Evolutionary conservation across 2,329 filamentous ascomycete species (phyloP).

Genomic region (Cercospora sp.): DNA sequence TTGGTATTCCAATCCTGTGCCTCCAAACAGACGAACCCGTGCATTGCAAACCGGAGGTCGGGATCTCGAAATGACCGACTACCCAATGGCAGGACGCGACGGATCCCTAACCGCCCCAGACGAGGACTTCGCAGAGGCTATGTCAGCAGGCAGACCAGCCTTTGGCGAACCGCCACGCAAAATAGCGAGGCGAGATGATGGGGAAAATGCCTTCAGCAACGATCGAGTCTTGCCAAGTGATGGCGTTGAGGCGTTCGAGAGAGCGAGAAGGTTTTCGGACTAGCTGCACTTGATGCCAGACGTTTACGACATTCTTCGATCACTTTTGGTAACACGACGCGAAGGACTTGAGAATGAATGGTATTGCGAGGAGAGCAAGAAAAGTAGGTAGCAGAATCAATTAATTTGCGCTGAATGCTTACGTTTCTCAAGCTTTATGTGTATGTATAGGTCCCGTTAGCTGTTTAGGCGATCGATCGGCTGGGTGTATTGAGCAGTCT

Average conservation of each 20-base stretch:
- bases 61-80: neutral
- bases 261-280: neutral
- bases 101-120: neutral
- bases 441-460: too few relatives aligned
- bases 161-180: neutral
- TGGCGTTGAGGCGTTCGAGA: conserved; percentile 3
- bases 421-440: neutral
- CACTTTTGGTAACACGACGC: neutral
- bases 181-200: neutral
- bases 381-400: neutral
- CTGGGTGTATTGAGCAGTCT: too few relatives aligned
- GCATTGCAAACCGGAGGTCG: neutral
- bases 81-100: neutral
- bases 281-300: neutral
- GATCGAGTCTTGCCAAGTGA: conserved; percentile 18
- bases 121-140: neutral
- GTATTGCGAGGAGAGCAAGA: neutral
- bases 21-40: neutral
- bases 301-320: neutral
- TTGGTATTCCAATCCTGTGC: neutral
- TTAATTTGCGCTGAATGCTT: neutral
- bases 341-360: neutral
- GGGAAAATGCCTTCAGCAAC: neutral
- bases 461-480: too few relatives aligned
- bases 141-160: neutral